Base-by-base conservation (phyloP, 768 basidiomycete genomes). In the Chiua virens region DNA sequence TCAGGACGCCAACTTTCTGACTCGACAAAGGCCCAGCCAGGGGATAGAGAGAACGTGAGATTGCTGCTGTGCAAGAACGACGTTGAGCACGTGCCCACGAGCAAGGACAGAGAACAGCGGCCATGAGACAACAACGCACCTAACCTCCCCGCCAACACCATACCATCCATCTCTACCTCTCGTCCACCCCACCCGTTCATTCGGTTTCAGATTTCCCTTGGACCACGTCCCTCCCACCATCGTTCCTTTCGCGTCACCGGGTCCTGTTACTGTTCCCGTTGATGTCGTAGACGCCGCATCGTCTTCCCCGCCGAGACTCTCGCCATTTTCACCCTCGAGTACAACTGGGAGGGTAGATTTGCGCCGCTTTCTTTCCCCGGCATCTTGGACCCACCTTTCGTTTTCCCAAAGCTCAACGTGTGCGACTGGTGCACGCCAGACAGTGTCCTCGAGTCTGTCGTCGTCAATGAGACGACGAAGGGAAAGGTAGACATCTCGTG, bases 391-490 rank as follows among this genome's bases (percentile, higher is more conserved):
- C 71, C 78, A 85, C 17, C 90, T 75, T 63, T 92, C 87, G 67
- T 91, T 92, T 73, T 92, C 90, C 74, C 81, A 92, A 21, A 92
- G 63, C 65, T 89, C 86, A 15, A 92, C 87, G 30, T 83, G 78
- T 7, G 80, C 66, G 70, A 85, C 75, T 61, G 86, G 80, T 3
- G 83, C 73, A 0, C 68, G 72, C 87, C 88, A 91, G 39, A 80
- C 80, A 25, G 61, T 68, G 60, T 90, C 86, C 7, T 75, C 72
- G 4, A 92, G 76, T 11, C 71, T 73, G 54, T 91, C 86, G 55
- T 92, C 73, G 57, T 92, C 86, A 20, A 83, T 59, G 2, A 83
- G 38, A 2, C 64, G 64, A 6, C 60, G 58, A n/a, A 70, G 20
- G 1, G 72, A 49, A 73, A 73, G 17, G 71, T 34, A 15, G 67